Conservation (phyloP, 768 basidiomycete species). For the Psilocybe azurescens region DNA sequence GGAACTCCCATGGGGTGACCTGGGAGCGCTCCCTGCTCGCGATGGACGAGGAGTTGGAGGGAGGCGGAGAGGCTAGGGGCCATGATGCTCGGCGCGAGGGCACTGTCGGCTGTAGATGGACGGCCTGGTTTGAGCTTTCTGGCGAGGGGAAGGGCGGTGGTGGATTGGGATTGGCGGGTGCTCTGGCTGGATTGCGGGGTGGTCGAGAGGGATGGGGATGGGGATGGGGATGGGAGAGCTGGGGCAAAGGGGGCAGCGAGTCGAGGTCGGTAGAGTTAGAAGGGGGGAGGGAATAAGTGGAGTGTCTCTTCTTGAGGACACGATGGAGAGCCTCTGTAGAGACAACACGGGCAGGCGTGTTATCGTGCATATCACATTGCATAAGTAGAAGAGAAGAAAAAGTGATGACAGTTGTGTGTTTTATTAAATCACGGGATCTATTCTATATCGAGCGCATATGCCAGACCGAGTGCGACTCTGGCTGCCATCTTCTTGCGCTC, state of each 20-base stretch:
- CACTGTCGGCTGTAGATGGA: conserved; percentile 31
- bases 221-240: too few species aligned
- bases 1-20: conserved; percentile 36
- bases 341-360: not conserved
- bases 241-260: conserved; percentile 10
- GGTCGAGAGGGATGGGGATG: conserved; percentile 9
- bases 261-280: not conserved
- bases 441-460: conserved; percentile 60
- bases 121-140: conserved; percentile 34
- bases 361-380: not conserved
- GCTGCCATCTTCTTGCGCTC: conserved; percentile 75
- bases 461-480: conserved; percentile 71
- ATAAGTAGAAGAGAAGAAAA: not conserved
- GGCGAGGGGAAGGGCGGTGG: conserved; percentile 34
- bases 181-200: too few species aligned
- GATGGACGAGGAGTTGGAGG: not conserved
- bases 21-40: conserved; percentile 25
- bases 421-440: not conserved
- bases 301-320: conserved; percentile 39
- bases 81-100: conserved; percentile 1
- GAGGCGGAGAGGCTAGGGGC: not conserved
- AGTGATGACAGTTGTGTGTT: not conserved
- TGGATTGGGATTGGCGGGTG: conserved; percentile 13
- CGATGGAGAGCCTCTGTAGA: not conserved
- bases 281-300: conserved; percentile 26